These are phyloP conservation scores for Maudiozyma serrabonitensis DNA, from an alignment of 805 yeast genomes.

Conservation along the genomic window DNA sequence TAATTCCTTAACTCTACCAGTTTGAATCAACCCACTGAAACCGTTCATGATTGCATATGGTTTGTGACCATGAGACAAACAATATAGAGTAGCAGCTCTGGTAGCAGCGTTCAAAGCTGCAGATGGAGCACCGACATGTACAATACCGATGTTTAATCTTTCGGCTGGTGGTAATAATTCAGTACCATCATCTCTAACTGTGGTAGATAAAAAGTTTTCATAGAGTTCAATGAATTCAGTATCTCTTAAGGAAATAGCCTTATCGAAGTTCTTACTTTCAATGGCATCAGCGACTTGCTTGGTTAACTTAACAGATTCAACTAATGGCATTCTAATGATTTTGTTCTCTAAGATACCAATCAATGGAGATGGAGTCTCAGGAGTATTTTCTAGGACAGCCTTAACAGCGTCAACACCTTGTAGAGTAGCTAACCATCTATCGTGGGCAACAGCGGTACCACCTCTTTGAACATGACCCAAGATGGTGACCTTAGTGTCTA, in stretches of 20 bases:
- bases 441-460: constrained; percentile 95
- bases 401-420: constrained; percentile 98
- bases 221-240: constrained; percentile 78
- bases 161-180: constrained; percentile 50
- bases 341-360: constrained; percentile 85
- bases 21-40: constrained; percentile 82
- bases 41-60: constrained; percentile 92
- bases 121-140: constrained; percentile 95
- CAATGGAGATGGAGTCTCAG: constrained; percentile 89
- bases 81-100: constrained; percentile 80
- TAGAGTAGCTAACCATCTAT: constrained; percentile 80
- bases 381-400: constrained; percentile 81
- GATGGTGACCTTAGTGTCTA: constrained; percentile 91
- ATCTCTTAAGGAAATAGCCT: constrained; percentile 81
- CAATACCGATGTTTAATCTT: constrained; percentile 67
- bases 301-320: constrained; percentile 84
- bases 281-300: constrained; percentile 88
- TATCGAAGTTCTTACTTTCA: constrained; percentile 63
- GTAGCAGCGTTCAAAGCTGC: constrained; percentile 93
- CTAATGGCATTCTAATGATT: constrained; percentile 71
- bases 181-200: constrained; percentile 55
- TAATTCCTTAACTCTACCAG: constrained; percentile 68
- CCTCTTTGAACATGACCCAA: constrained; percentile 98
- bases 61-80: constrained; percentile 81
- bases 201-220: constrained; percentile 60